Base-by-base conservation (phyloP, 495 filamentous ascomycete genomes). In the Tuber microsphaerosporum region DNA sequence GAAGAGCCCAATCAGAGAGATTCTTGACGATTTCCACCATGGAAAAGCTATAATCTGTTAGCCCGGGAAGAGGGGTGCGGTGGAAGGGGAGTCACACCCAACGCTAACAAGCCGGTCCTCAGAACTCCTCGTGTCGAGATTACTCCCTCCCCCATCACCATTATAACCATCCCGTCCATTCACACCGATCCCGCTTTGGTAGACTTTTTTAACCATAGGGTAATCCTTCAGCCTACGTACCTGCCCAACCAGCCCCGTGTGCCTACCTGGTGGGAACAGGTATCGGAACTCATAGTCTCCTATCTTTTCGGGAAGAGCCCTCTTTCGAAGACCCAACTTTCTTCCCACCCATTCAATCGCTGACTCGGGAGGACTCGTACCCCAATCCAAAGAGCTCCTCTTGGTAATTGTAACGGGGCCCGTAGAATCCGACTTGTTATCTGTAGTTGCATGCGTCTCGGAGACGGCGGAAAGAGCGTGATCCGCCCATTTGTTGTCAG, bases 1-100 rank as follows among this genome's bases (percentile, higher is more conserved):
- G 77, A 14, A 97, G 85, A 26, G 91, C 88, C 94, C 94, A 97
- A 75, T 93, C 87, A 26, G 91, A 91, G 44, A 97, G 82, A 12
- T 72, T 70, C 56, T 61, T 75, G 17, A 79, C 44, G 44, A 74
- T 71, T 16, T 81, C 75, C 42, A 76, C 70, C 31, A 81, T 68
- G 7, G 79, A 76, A 65, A 78, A 81, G 10, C 79, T 81, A 61
- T 9, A 71, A 14, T n/a, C 39, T 17, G 26, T 74, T 9, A 74
- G 61, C 44, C 14, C 12, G n/a, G 43, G 42, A 61, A 78, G 56
- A 75, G 77, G 19, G 71, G 46, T 26, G 74, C 5, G 78, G 61
- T 48, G 77, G 85, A 71, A 82, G 81, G 86, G 84, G 19, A 86
- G 79, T 88, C 86, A 73, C 85, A 91, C 42, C 89, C 90, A 5